Conservation (phyloP, 495 filamentous ascomycete species). For the Neurospora tetraspora region DNA sequence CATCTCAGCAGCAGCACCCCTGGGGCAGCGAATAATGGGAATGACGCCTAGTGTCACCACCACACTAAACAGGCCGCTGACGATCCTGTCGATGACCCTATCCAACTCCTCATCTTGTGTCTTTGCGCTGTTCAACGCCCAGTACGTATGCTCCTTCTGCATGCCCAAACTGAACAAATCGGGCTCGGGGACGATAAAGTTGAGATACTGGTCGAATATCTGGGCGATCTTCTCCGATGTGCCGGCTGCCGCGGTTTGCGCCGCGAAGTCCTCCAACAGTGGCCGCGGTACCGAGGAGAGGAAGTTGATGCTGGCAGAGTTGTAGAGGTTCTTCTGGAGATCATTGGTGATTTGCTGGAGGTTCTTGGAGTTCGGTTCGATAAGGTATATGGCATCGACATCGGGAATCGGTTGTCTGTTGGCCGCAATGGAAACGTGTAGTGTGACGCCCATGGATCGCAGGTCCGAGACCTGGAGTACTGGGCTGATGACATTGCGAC, state of each 20-base stretch:
- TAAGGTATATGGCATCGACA: slow-evolving; percentile 89
- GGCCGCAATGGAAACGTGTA: slow-evolving; percentile 79
- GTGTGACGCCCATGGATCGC: slow-evolving; percentile 86
- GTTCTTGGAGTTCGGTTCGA: slow-evolving; percentile 79
- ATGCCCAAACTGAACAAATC: slow-evolving; percentile 92
- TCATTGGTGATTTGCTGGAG: slow-evolving; percentile 78
- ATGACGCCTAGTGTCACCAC: slow-evolving; percentile 85
- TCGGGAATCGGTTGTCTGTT: slow-evolving; percentile 87
- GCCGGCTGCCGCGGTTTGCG: slow-evolving; percentile 70
- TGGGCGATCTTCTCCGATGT: slow-evolving; percentile 84
- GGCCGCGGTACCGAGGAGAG: slow-evolving; percentile 87
- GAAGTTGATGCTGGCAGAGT: slow-evolving; percentile 94
- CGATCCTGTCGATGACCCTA: slow-evolving; percentile 74
- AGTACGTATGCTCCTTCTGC: slow-evolving; percentile 76
- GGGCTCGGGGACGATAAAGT: slow-evolving; percentile 93
- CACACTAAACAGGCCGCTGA: slow-evolving; percentile 91
- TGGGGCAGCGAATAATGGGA: slow-evolving; percentile 64
- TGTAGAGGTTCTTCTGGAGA: slow-evolving; percentile 78
- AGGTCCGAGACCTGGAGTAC: slow-evolving; percentile 90
- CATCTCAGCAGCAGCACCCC: slow-evolving; percentile 86
- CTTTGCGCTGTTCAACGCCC: slow-evolving; percentile 85
- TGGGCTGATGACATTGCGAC: slow-evolving; percentile 73
- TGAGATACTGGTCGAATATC: slow-evolving; percentile 94
- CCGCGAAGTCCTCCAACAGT: slow-evolving; percentile 90
- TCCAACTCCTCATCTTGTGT: slow-evolving; percentile 88